Base-by-base conservation (phyloP, 1,139 yeast species). In the Hyphopichia khmerensis region DNA sequence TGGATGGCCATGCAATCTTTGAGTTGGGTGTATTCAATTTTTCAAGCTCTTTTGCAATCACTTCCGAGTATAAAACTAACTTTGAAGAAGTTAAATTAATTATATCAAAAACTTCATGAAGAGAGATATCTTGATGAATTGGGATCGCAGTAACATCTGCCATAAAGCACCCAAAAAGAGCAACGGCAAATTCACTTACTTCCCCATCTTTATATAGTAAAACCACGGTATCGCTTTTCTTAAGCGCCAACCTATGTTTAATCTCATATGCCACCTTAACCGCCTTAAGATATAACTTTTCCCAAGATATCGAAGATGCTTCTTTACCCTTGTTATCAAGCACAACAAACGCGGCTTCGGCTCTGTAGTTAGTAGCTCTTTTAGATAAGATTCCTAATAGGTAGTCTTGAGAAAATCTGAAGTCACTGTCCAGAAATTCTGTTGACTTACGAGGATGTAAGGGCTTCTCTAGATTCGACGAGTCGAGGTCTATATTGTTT, bases 91-190 rank as follows among this genome's bases (percentile, higher is more conserved):
- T 88, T 38, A 79, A 73, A 40, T 77, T 77, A 58, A 93, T 77
- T 34, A 91, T 86, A 46, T 81, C 84, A 17, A 82, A 72, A 41
- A 88, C 82, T 51, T 89, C 96, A 41, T 69, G 70, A 34, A 83
- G 56, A 19, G 81, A 75, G 35, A 85, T 80, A 41, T 86, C 86
- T 40, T 90, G 85, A 41, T 87, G 87, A 36, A 90, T 80, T 0
- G 99, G 99, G 10, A 95, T 95, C 0, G 98, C 98, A 1, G 95
- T 91, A 33, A 89, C 87, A 1, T 96, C 96, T 0, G 97, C 96
- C 49, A 93, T 70, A 54, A 93, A 89, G 59, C 98, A 91, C 2
- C 97, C 99, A 58, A 89, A 77, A 15, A 95, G 63, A 0, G 98
- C 96, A 1, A 87, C 80, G 0, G 87, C 80, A 59, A 91, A 91